A percentile compares a stretch with the other conserved stretches of the same genome.
phyloP scores from a whole-genome alignment of 2,329 filamentous ascomycete genomes.

The Ascochyta rabiei region DNA sequence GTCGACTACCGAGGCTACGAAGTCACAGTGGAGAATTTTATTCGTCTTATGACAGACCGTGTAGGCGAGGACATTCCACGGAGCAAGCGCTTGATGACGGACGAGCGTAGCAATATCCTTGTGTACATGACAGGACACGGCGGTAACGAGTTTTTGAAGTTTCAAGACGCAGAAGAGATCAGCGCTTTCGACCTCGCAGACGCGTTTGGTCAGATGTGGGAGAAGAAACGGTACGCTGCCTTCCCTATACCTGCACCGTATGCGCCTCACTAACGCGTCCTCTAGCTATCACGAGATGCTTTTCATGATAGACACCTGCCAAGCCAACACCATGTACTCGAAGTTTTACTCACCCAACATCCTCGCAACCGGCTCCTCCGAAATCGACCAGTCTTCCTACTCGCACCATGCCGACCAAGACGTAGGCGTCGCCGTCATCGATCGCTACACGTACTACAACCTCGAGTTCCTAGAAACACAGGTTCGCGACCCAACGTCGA shows the following conservation, averaged over 20 bases:
- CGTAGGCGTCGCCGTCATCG: conserved; percentile 96
- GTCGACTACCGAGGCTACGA: conserved; percentile 98
- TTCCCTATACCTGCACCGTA: neutral
- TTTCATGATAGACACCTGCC: conserved; percentile 99
- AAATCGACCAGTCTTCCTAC: conserved; percentile 95
- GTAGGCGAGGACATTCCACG: conserved; percentile 93
- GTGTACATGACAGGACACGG: conserved; percentile 99
- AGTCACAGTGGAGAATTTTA: conserved; percentile 98
- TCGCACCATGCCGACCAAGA: conserved; percentile 98
- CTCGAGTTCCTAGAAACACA: conserved; percentile 88
- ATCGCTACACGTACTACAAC: conserved; percentile 24
- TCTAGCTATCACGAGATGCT: conserved; percentile 89
- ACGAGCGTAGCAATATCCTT: conserved; percentile 93
- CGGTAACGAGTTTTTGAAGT: conserved; percentile 97
- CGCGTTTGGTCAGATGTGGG: conserved; percentile 99
- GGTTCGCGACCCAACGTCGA: conserved; percentile 82
- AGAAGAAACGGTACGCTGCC: conserved; percentile 81
- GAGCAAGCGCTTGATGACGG: conserved; percentile 90
- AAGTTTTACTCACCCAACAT: conserved; percentile 99
- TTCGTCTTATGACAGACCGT: conserved; percentile 89
- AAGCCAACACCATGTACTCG: conserved; percentile 99
- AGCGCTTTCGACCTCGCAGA: conserved; percentile 94
- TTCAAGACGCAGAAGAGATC: conserved; percentile 97
- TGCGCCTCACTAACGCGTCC: neutral
- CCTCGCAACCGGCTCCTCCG: conserved; percentile 94